Base-by-base conservation (phyloP, 2,329 filamentous ascomycete genomes). In the Macrophomina tecta region DNA sequence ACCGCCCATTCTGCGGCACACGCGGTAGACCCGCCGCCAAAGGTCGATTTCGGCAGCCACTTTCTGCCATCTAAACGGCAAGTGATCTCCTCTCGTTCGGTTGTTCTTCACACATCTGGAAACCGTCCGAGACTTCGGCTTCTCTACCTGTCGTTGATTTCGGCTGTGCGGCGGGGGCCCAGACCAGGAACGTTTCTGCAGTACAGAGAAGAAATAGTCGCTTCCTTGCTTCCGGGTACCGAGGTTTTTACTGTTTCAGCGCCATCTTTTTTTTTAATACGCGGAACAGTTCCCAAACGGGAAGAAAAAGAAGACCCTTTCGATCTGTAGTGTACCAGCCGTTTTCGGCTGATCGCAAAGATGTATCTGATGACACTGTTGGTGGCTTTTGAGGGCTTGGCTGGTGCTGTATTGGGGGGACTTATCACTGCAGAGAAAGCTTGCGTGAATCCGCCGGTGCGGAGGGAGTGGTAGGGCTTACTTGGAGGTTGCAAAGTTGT, bases 401-500 rank as follows among this genome's bases (percentile, higher is more conserved):
- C 64, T 16, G 55, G 65, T 38, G 61, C 53, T 38, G 68, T 64
- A 42, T 69, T 68, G 45, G 68, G 67, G 38, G 58, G 68, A 9
- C 68, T 69, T n/a, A 40, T 58, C 11, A 4, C 65, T 3, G 1
- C 66, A 11, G 16, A n/a, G 14, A 18, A 49, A n/a, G 23, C 67
- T 30, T 72, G 71, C 61, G 68, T 64, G 48, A 66, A 69, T 30
- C 68, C 70, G n/a, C 67, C 65, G 12, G 68, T 70, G 42, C 65
- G 70, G 23, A 38, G 66, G n/a, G 71, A 72, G 68, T 72, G 71
- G 71, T 71, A 51, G 51, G 67, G 28, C 61, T 45, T 18, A 8
- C 4, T 38, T 38, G 36, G 2, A 14, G 28, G 32, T 16, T 23
- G 23, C 23, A 3, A 23, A 23, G 8, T 14, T 6, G 12, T 16